A percentile compares a stretch with the other conserved stretches of the same genome.
phyloP scores from a whole-genome alignment of 2,329 filamentous ascomycete genomes.

The Lachnum nothofagi region DNA sequence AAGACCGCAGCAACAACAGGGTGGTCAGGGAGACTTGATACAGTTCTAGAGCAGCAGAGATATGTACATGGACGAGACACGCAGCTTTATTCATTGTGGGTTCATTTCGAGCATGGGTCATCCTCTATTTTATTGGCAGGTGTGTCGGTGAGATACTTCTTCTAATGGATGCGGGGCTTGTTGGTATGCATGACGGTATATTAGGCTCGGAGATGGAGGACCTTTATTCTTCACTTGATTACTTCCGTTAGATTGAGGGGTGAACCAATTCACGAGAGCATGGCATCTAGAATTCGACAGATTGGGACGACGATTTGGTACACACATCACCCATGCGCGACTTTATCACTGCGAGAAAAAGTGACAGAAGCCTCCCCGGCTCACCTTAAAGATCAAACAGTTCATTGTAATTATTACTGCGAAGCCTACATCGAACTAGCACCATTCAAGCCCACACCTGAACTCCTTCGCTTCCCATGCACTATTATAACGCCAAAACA shows the following conservation, averaged over 20 bases:
- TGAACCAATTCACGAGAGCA: constrained; percentile 23
- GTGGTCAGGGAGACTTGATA: constrained; percentile 32
- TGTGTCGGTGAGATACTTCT: constrained; percentile 20
- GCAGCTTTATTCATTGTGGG: constrained; percentile 12
- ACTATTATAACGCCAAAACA: background rate
- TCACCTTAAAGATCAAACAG: no score
- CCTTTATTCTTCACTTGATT: constrained; percentile 10
- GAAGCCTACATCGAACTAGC: no score
- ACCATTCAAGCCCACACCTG: constrained; percentile 3
- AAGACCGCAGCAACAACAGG: constrained; percentile 43
- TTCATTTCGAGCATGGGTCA: constrained; percentile 2
- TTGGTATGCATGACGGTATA: constrained; percentile 13
- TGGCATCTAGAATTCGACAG: constrained; percentile 8
- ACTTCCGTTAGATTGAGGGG: constrained; percentile 21
- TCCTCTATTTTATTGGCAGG: constrained; percentile 17
- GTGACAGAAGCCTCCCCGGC: no score
- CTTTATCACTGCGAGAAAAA: no score
- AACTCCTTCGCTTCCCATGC: constrained; percentile 11
- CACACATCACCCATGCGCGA: no score
- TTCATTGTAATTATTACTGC: no score
- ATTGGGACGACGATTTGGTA: no score
- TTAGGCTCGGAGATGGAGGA: constrained; percentile 14
- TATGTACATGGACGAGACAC: background rate
- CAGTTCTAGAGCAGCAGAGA: constrained; percentile 28
- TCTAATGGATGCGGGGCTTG: constrained; percentile 9